Percentiles rank a stretch among this genome's conserved stretches.
phyloP scores from a whole-genome alignment of 2,329 filamentous ascomycete genomes.

The Aspergillus sp. region DNA sequence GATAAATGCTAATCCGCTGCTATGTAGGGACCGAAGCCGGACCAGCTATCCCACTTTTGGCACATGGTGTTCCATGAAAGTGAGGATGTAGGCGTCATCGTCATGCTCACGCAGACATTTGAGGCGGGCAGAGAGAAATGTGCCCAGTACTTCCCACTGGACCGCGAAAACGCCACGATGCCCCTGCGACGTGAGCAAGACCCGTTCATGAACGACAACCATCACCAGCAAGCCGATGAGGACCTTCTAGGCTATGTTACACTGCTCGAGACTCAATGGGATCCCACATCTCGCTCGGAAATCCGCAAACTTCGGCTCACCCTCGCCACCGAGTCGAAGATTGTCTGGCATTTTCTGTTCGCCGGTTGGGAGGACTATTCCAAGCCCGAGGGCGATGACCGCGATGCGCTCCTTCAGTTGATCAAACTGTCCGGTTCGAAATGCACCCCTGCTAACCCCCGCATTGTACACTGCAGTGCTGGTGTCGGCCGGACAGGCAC shows the following conservation, averaged over 20 bases:
- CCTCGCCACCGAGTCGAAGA: slow-evolving; percentile 57
- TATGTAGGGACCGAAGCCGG: slow-evolving; percentile 70
- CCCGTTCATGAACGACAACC: slow-evolving; percentile 56
- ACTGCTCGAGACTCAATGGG: slow-evolving; percentile 57
- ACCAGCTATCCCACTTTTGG: slow-evolving; percentile 81
- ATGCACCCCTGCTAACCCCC: slow-evolving; percentile 62
- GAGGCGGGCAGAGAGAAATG: slow-evolving; percentile 81
- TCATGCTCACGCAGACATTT: slow-evolving; percentile 91
- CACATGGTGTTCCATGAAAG: slow-evolving; percentile 90
- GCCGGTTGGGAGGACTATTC: slow-evolving; percentile 88
- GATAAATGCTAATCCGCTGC: background rate
- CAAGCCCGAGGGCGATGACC: slow-evolving; percentile 64
- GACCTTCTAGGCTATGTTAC: slow-evolving; percentile 67
- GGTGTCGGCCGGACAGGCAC: slow-evolving; percentile 93
- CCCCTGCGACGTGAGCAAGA: slow-evolving; percentile 41
- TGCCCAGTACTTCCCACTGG: slow-evolving; percentile 78
- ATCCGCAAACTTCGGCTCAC: slow-evolving; percentile 69
- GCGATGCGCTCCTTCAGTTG: slow-evolving; percentile 53
- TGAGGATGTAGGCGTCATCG: slow-evolving; percentile 74
- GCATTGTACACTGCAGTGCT: slow-evolving; percentile 84
- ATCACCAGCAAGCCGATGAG: slow-evolving; percentile 65
- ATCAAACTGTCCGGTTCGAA: slow-evolving; percentile 52
- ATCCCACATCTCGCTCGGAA: slow-evolving; percentile 63
- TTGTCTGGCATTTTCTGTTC: slow-evolving; percentile 83
- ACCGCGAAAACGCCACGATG: slow-evolving; percentile 54